A percentile compares a stretch with the other conserved stretches of the same genome.
phyloP scores from a whole-genome alignment of 345 rosid species.

The Reutealis trisperma region DNA sequence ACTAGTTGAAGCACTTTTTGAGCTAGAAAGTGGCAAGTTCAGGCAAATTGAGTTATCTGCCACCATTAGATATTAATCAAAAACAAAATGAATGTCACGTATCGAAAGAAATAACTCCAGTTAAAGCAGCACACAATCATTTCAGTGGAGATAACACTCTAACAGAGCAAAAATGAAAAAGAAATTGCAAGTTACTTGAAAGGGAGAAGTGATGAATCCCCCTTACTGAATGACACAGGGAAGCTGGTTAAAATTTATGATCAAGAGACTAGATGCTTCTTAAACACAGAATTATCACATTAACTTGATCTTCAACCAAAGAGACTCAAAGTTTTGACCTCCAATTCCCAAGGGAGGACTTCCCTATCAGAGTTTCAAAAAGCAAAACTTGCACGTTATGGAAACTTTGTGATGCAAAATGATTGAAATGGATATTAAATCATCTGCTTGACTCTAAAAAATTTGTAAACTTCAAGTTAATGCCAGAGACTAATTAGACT shows the following conservation, averaged over 20 bases:
- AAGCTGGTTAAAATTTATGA: constrained; percentile 4
- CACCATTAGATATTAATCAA: not conserved
- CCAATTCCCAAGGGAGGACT: not conserved
- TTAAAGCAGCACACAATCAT: not conserved
- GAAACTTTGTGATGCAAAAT: not conserved
- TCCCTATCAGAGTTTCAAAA: not conserved
- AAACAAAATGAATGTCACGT: not conserved
- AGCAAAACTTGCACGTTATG: not conserved
- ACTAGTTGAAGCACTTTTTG: not conserved
- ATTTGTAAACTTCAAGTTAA: not conserved
- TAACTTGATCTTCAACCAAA: not conserved
- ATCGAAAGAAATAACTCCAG: not conserved
- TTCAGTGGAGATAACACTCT: not conserved
- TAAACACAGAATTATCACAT: not conserved
- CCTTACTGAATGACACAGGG: not conserved
- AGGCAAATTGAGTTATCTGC: not conserved
- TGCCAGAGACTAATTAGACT: not conserved
- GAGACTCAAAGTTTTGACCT: not conserved
- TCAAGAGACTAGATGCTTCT: not conserved
- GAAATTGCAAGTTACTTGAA: not conserved
- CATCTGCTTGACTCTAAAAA: not conserved
- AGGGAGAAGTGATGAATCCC: not conserved
- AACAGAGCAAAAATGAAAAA: not conserved
- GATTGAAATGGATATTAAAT: not conserved
- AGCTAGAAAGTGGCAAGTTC: not conserved